Base-by-base conservation (phyloP, 176 grass and related monocot genomes). In the Oryza punctata region DNA sequence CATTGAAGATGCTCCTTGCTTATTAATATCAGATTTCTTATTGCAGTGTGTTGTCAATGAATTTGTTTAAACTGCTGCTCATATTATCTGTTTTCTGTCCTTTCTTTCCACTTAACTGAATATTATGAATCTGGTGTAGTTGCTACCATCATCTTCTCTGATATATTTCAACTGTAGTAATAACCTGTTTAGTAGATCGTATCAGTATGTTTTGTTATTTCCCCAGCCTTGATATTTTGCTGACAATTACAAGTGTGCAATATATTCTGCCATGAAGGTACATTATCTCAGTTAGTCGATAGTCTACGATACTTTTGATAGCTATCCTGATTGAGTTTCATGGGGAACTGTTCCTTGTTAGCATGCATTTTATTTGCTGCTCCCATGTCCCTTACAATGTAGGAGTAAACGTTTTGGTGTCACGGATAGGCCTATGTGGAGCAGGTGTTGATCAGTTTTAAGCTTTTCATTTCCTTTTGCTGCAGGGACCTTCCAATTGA, bases 141-240 rank as follows among this genome's bases (percentile, higher is more conserved):
- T 29, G 13, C 46, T 21, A 21, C 1, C 19, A 47, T 27, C 10
- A 24, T 65, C 14, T 83, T 25, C 24, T 33, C 60, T 73, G 26
- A 83, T 25, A 83, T 15, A 72, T 21, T 40, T 83, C n/a, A 49
- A 83, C 28, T 24, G 27, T 64, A 29, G 12, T 65, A 44, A 84
- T 38, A 16, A 37, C 60, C 13, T 49, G 27, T 6, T 12, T 25
- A 12, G 10, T 37, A 5, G 26, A 74, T 72, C 5, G 12, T 52
- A 25, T 40, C 23, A 27, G 69, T 44, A 1, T n/a, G n/a, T n/a
- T n/a, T n/a, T n/a, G n/a, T n/a, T n/a, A n/a, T n/a, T n/a, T n/a
- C n/a, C n/a, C n/a, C n/a, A 9, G 12, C 37, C n/a, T 24, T 44
- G 38, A 7, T 43, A 71, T 49, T 73, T 49, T 29, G 46, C 35